phyloP scores from a whole-genome alignment of 306 rosid species.

The Citrullus mucosospermus region DNA sequence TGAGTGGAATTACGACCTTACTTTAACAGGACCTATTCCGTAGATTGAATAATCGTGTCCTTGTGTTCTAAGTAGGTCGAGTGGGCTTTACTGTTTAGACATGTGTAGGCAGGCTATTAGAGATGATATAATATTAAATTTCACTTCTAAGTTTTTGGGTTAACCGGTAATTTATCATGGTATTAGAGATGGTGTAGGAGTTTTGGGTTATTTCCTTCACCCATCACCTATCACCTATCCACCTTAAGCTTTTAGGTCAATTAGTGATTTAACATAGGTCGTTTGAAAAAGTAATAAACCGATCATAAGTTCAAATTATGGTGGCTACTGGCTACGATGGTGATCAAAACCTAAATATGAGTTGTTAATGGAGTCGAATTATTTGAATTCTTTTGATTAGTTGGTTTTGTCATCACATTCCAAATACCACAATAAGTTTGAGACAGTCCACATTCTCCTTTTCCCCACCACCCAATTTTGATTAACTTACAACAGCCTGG shows the following conservation, averaged over 20 bases:
- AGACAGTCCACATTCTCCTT: neutral
- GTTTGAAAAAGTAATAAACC: too few relatives aligned
- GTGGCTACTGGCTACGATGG: neutral
- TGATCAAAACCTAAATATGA: neutral
- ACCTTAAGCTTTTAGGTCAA: too few relatives aligned
- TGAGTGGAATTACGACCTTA: too few relatives aligned
- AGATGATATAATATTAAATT: too few relatives aligned
- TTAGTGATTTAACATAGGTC: too few relatives aligned
- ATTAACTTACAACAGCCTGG: conserved; percentile 1
- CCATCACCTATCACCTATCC: too few relatives aligned
- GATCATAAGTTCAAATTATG: neutral
- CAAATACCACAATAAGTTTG: neutral
- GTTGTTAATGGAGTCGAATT: neutral
- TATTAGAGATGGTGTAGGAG: too few relatives aligned
- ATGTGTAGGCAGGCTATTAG: neutral
- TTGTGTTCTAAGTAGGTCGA: neutral
- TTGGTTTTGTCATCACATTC: conserved; percentile 2
- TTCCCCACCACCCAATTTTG: neutral
- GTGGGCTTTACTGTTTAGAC: neutral
- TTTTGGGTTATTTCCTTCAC: too few relatives aligned
- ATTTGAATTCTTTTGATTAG: neutral
- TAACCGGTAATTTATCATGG: too few relatives aligned
- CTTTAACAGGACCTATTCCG: too few relatives aligned
- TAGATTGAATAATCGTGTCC: neutral
- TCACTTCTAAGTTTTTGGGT: too few relatives aligned